A percentile compares a stretch with the other conserved stretches of the same genome.
Evolutionary conservation across 2,329 filamentous ascomycete species (phyloP).

Genomic region (Botrytis elliptica): DNA sequence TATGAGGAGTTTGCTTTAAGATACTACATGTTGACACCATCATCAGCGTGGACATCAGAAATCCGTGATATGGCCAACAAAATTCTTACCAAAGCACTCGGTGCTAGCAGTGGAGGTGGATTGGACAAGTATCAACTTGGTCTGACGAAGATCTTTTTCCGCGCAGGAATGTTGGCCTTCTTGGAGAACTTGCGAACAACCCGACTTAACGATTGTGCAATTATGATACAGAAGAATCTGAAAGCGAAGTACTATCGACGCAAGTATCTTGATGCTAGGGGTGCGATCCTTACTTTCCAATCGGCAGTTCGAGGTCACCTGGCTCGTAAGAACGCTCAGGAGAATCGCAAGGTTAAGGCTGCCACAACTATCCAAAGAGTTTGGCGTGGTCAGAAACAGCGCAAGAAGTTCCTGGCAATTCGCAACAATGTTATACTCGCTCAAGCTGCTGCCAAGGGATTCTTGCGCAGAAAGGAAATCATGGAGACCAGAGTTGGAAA

Average conservation of each 20-base stretch:
- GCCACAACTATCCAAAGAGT: slow-evolving; percentile 93
- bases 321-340: slow-evolving; percentile 74
- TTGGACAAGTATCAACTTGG: slow-evolving; percentile 96
- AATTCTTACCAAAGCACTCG: slow-evolving; percentile 85
- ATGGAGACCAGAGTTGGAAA: slow-evolving; percentile 93
- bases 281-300: slow-evolving; percentile 78
- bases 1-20: slow-evolving; percentile 97
- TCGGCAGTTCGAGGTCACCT: slow-evolving; percentile 73
- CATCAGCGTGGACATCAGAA: slow-evolving; percentile 85
- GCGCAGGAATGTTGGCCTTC: slow-evolving; percentile 97
- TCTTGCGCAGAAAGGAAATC: slow-evolving; percentile 83
- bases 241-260: slow-evolving; percentile 92
- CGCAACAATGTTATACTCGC: slow-evolving; percentile 83
- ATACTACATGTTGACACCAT: slow-evolving; percentile 97
- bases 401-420: slow-evolving; percentile 74
- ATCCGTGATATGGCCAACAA: slow-evolving; percentile 92
- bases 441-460: slow-evolving; percentile 89
- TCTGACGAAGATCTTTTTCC: slow-evolving; percentile 98
- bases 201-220: slow-evolving; percentile 87
- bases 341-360: slow-evolving; percentile 78
- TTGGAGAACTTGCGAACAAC: slow-evolving; percentile 90
- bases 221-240: slow-evolving; percentile 98
- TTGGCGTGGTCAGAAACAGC: slow-evolving; percentile 90
- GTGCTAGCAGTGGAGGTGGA: slow-evolving; percentile 69
- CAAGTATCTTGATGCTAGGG: slow-evolving; percentile 82